Base-by-base conservation (phyloP, 2,329 filamentous ascomycete genomes). In the Thielaviopsis musarum region DNA sequence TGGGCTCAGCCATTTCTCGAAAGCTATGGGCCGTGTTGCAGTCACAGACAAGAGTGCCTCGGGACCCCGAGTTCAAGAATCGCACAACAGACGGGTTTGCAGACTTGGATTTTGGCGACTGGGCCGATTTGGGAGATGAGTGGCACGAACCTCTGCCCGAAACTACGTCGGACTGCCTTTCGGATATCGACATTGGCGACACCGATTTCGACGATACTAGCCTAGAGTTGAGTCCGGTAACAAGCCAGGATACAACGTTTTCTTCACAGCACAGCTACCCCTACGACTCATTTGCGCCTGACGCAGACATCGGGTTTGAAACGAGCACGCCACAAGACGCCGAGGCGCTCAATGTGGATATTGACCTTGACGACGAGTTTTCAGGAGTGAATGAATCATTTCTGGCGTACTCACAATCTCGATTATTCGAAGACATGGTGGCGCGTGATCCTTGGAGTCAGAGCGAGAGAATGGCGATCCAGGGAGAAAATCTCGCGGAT, bases 1-100 rank as follows among this genome's bases (percentile, higher is more conserved):
- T 57, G 26, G 41, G 52, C 5, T 56, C 26, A 3, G 53, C 57
- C 15, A 54, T 61, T 21, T 57, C 57, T 7, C 55, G 49, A 30
- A 61, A 57, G 34, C 41, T 61, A 19, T 61, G 60, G 60, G 38
- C 60, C 45, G 49, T 59, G 21, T 34, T 61, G 19, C 60, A 61
- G 54, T 61, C 60, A 13, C 49, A 61, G 51, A 61, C 60, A 26
- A 59, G 54, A 28, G 51, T 61, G 26, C 53, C 54, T 17, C 28
- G 30, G 13, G 28, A 34, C 34, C 38, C 51, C 24, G 17, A 45
- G n/a, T 4, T 45, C 38, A 45, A 54, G 38, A 45, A 17, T 22
- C 17, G 28, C 51, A 54, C 15, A 19, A 28, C 51, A 17, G 13
- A 17, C 6, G 34, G 34, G 30, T 13, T 51, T 21, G 22, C 38